Evolutionary conservation across 345 rosid species (phyloP), one percentile per base, ranked within the genome.

Genomic region (Leavenworthia alabamica): DNA sequence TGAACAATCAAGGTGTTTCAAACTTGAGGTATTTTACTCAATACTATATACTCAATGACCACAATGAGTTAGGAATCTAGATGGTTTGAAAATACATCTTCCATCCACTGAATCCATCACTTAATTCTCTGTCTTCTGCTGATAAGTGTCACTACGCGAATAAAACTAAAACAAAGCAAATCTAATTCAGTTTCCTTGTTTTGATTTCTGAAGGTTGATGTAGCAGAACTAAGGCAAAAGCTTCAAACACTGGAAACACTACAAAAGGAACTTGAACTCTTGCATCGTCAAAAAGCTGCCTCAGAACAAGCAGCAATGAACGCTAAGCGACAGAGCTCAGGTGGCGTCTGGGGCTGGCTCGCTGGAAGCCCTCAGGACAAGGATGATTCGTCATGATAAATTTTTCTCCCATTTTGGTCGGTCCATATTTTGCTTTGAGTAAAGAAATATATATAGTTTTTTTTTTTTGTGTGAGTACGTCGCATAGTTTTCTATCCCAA

Each of bases 331-430:
- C 95, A 90, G 68, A 69, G 88, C 58, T 90, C 99, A 0, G 84
- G 96, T 33, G 90, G 99, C 3, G 86, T 94, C 56, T 94, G 99
- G 99, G 88, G 95, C 37, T 94, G 99, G 99, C 85, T 94, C 15
- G 94, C 96, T 0, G 97, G 99, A 66, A 41, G 81, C 56, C 88
- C 97, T 32, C 78, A 73, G 17, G 76, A 66, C 45, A 73, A 60
- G 31, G 73, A 33, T 59, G 76, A 73, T 59, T 72, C 71, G 24
- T 44, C 68, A 3, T 71, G 60, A 63, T 35, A 19, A 0, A 7
- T 13, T 20, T 2, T 4, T 15, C 2, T 13, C 56, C 52, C 57
- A 46, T 48, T 28, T 47, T 28, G 24, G 24, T 52, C 48, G 1
- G 35, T 44, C 26, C 13, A 44, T 26, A 47, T 32, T 29, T 55